Base-by-base conservation (phyloP, 441 rosid species). In the Adansonia gregorii region DNA sequence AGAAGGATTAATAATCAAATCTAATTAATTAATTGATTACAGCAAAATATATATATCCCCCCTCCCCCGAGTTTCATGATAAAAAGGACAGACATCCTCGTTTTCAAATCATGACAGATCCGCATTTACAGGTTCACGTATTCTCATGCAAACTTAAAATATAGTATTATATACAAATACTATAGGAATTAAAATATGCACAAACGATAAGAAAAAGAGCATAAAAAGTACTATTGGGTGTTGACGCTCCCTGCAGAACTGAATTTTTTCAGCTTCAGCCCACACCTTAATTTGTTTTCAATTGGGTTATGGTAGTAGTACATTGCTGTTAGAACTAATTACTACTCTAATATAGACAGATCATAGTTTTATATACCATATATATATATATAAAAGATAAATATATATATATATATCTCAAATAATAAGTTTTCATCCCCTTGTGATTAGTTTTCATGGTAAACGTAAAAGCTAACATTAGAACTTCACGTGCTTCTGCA, bases 11-110 rank as follows among this genome's bases (percentile, higher is more conserved):
- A 51, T 14, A 4, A 51, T 41, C 8, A 51, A 51, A 12, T 11
- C 55, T 51, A 51, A 51, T 51, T 14, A 15, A 49, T 49, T 3
- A 49, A 49, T 49, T 49, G 39, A 31, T 31, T 31, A 31, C 39
- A 31, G 39, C 39, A 31, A 31, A 31, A 41, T 41, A 41, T 41
- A 41, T 41, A 41, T 41, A 41, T 41, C 39, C 39, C 39, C 39
- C 0, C 31, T 3, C 0, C 39, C 2, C 4, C 27, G 43, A 31
- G 67, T 61, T 60, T 12, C 17, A 61, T 24, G 52, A 72, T 54
- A n/a, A 85, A 80, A 79, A 82, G 60, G 88, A 87, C 91, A 90
- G 86, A 89, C 92, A 90, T 90, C 41, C 89, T 84, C 82, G 82
- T 78, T 74, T 87, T 80, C 78, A 70, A 84, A 77, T 74, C 76